Evolutionary conservation across 176 grass and related monocot species (phyloP), one percentile per base, ranked within the genome.

Genomic region (Phyllostachys edulis): DNA sequence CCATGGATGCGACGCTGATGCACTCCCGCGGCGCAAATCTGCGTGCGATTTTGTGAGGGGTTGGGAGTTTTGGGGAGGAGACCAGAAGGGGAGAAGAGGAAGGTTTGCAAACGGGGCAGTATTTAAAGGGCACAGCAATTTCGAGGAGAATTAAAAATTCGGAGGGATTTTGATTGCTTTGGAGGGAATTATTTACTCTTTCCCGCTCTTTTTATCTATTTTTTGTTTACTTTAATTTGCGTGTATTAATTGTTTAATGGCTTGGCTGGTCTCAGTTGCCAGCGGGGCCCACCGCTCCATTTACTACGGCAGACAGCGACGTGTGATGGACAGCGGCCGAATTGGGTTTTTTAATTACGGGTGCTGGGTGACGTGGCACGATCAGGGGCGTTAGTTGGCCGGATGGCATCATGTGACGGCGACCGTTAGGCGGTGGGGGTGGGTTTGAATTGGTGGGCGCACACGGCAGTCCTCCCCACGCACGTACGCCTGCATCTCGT

Each of bases 301-400:
- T 83, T 82, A 90, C 69, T 76, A 27, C 15, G 2, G 63, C 69
- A 5, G 85, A 93, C 74, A 79, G 85, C 61, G 68, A 90, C 82
- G 63, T 75, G 74, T 85, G 84, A 86, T 32, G 71, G 84, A 69
- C 80, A 87, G 75, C 69, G 68, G 23, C 67, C 34, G 68, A 70
- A 66, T 40, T 36, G 39, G 18, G 9, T 45, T 73, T 75, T 21
- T 27, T 16, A 12, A 21, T 5, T 23, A 32, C 27, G 2, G 6
- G 27, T 44, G 75, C 18, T 4, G 3, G 80, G 9, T 87, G 79
- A 83, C 61, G 84, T 90, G 89, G 84, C 79, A 12, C 49, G 29
- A 83, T 87, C 89, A 0, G 3, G 32, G 13, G 0, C 82, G 82
- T 81, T 38, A 18, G 56, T 26, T 65, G 37, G 66, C 39, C 1